phyloP scores from a whole-genome alignment of 2,329 filamentous ascomycete species.

The Aspergillus sp. region DNA sequence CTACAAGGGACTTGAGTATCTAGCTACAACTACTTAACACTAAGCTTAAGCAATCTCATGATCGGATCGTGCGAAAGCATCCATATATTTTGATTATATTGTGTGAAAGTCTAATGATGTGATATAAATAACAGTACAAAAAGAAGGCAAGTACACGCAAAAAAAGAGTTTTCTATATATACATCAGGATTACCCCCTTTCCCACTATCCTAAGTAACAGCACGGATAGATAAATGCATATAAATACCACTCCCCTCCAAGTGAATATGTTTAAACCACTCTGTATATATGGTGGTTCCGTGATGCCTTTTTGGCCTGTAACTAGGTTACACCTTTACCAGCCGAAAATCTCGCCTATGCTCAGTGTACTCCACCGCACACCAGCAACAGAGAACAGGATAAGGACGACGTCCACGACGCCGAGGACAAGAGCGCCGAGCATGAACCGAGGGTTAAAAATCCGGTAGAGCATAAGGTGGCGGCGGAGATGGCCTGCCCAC shows the following conservation, averaged over 20 bases:
- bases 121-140: no score
- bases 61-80: no score
- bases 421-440: constrained; percentile 69
- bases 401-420: constrained; percentile 74
- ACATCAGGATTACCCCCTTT: no score
- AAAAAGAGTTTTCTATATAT: no score
- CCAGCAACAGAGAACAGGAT: constrained; percentile 71
- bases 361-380: constrained; percentile 71
- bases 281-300: neutral
- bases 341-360: constrained; percentile 86
- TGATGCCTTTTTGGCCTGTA: neutral
- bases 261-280: neutral
- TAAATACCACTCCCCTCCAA: neutral
- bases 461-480: constrained; percentile 94
- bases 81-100: no score
- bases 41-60: no score
- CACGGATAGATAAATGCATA: neutral
- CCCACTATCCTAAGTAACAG: no score
- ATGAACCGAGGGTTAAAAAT: constrained; percentile 92
- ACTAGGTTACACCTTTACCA: constrained; percentile 49
- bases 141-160: no score
- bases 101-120: no score
- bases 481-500: constrained; percentile 82
- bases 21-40: no score
- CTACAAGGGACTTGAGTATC: no score